Evolutionary conservation across 768 basidiomycete genomes (phyloP).

Genomic region (Amanita pallidorosea): DNA sequence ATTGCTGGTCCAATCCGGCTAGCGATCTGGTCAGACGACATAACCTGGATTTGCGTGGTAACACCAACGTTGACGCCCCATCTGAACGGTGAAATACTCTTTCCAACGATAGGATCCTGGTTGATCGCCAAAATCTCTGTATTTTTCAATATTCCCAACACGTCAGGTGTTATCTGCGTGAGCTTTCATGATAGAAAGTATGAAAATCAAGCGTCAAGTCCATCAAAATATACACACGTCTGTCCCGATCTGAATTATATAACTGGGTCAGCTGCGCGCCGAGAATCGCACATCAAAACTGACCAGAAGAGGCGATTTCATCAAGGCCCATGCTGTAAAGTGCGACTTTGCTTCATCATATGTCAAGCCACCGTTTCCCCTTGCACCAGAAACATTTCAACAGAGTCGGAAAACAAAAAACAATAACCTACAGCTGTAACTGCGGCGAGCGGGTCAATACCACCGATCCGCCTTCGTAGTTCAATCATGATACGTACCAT

Average conservation of each 20-base stretch:
- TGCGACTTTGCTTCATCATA: constrained; percentile 59
- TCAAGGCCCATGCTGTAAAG: constrained; percentile 63
- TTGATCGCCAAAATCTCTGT: constrained; percentile 57
- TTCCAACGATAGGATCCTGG: constrained; percentile 54
- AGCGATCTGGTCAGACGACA: not conserved
- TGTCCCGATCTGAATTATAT: constrained; percentile 34
- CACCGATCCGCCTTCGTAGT: not conserved
- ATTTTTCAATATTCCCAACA: constrained; percentile 49
- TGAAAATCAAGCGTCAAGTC: not conserved
- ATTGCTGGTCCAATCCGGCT: constrained; percentile 29
- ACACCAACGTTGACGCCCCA: constrained; percentile 53
- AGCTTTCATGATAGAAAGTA: constrained; percentile 23
- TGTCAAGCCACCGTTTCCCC: constrained; percentile 55
- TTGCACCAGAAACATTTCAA: constrained; percentile 11
- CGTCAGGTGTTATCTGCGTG: constrained; percentile 35
- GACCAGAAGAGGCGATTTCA: constrained; percentile 51
- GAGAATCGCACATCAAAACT: not conserved
- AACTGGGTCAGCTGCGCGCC: not conserved
- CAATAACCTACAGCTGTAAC: constrained; percentile 39
- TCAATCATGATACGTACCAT: constrained; percentile 29
- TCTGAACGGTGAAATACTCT: constrained; percentile 53
- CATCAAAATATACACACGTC: constrained; percentile 24
- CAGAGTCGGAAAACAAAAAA: not conserved
- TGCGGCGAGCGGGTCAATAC: constrained; percentile 10
- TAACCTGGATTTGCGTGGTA: constrained; percentile 11